Evolutionary conservation across 345 rosid species (phyloP).

Genomic region (Cochlearia excelsa): DNA sequence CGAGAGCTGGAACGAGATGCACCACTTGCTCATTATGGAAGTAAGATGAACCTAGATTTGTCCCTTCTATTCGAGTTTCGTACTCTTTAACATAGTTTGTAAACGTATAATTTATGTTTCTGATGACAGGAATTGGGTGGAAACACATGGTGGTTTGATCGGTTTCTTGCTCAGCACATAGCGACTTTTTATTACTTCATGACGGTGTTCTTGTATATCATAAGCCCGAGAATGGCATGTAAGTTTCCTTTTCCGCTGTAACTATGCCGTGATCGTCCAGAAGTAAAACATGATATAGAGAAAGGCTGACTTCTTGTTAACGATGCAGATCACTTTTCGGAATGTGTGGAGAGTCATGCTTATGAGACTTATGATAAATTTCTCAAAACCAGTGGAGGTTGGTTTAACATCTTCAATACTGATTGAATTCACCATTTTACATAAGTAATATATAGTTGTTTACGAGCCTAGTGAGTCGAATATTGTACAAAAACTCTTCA

Average conservation of each 20-base stretch:
- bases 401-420: slow-evolving; percentile 16
- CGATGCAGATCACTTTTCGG: slow-evolving; percentile 85
- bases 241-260: slow-evolving; percentile 36
- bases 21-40: slow-evolving; percentile 98
- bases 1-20: slow-evolving; percentile 99
- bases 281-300: neutral
- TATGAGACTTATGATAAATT: slow-evolving; percentile 94
- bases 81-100: slow-evolving; percentile 8
- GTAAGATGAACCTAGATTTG: slow-evolving; percentile 43
- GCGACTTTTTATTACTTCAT: slow-evolving; percentile 79
- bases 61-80: neutral
- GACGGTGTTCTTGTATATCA: slow-evolving; percentile 79
- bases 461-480: neutral
- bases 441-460: neutral
- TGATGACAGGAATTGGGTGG: slow-evolving; percentile 90
- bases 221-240: slow-evolving; percentile 99
- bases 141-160: slow-evolving; percentile 94
- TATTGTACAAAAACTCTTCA: neutral
- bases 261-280: neutral
- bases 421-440: neutral
- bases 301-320: slow-evolving; percentile 16
- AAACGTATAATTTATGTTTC: slow-evolving; percentile 16
- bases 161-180: slow-evolving; percentile 77
- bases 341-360: slow-evolving; percentile 93
- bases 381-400: slow-evolving; percentile 84